Percentiles rank a stretch among this genome's conserved stretches.
Conservation (phyloP, 1,139 yeast species). For the Candida dubliniensis region DNA sequence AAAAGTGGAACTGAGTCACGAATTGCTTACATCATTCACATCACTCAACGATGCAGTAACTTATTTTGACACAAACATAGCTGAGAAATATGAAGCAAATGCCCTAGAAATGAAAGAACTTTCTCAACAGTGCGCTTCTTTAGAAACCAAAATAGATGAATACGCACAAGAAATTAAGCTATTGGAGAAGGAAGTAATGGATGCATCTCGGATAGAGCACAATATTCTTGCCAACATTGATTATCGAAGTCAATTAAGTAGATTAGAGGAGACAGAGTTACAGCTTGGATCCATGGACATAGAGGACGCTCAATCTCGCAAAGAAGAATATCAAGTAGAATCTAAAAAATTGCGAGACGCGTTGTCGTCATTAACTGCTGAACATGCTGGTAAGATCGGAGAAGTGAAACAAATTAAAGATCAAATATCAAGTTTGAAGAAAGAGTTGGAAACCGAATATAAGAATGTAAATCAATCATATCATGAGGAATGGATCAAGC, state of each 20-base stretch:
- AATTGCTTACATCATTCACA: conserved; percentile 8
- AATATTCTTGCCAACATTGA: conserved; percentile 44
- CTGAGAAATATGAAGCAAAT: conserved; percentile 20
- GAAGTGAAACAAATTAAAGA: conserved; percentile 82
- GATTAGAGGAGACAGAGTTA: conserved; percentile 28
- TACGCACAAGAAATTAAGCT: conserved; percentile 22
- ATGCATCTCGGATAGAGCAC: conserved; percentile 36
- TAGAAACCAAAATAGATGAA: conserved; percentile 22
- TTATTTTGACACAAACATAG: conserved; percentile 23
- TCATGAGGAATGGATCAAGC: conserved; percentile 69
- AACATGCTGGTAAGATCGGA: conserved; percentile 77
- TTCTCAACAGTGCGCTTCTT: conserved; percentile 8
- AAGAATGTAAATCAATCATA: conserved; percentile 63
- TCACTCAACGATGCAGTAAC: conserved; percentile 15
- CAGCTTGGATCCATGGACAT: conserved; percentile 39
- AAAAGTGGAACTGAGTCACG: conserved; percentile 6
- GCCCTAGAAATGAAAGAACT: conserved; percentile 13
- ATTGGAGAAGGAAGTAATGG: conserved; percentile 33
- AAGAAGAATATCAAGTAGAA: conserved; percentile 62
- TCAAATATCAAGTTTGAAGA: conserved; percentile 56
- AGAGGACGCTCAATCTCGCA: conserved; percentile 62
- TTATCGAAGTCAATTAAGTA: conserved; percentile 29
- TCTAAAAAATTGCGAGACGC: conserved; percentile 54
- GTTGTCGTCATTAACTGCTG: conserved; percentile 60
- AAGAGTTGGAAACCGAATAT: conserved; percentile 70